phyloP scores from a whole-genome alignment of 257 asterid species.

The Petrea volubilis region DNA sequence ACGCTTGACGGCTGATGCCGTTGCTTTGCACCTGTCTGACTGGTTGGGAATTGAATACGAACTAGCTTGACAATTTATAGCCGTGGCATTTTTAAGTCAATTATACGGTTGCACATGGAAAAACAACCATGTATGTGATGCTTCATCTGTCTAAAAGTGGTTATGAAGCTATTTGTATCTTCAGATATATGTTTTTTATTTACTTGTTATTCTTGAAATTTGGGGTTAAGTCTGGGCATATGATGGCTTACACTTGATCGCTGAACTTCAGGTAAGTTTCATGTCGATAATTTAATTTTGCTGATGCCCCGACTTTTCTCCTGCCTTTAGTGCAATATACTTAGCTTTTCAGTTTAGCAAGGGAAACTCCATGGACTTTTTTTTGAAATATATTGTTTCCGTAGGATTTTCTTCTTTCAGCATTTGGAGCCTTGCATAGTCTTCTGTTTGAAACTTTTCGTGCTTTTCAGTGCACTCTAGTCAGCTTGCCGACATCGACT shows the following conservation, averaged over 20 bases:
- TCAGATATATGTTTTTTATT: background rate
- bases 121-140: background rate
- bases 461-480: background rate
- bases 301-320: slow-evolving; percentile 72
- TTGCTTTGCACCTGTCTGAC: slow-evolving; percentile 43
- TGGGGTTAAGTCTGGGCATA: slow-evolving; percentile 56
- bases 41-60: background rate
- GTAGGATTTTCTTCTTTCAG: background rate
- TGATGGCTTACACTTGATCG: slow-evolving; percentile 97
- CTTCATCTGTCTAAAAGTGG: background rate
- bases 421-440: background rate
- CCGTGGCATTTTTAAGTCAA: background rate
- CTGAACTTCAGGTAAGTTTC: slow-evolving; percentile 90
- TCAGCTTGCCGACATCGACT: background rate
- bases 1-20: slow-evolving; percentile 49
- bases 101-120: slow-evolving; percentile 8
- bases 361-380: background rate
- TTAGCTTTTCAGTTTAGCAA: background rate
- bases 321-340: slow-evolving; percentile 6
- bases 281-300: slow-evolving; percentile 51
- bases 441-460: background rate
- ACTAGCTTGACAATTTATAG: background rate
- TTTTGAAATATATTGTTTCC: background rate
- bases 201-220: slow-evolving; percentile 4
- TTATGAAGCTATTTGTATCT: background rate